Evolutionary conservation across 2,329 filamentous ascomycete genomes (phyloP), one percentile per base, ranked within the genome.

Genomic region (Stromatinia cepivora): DNA sequence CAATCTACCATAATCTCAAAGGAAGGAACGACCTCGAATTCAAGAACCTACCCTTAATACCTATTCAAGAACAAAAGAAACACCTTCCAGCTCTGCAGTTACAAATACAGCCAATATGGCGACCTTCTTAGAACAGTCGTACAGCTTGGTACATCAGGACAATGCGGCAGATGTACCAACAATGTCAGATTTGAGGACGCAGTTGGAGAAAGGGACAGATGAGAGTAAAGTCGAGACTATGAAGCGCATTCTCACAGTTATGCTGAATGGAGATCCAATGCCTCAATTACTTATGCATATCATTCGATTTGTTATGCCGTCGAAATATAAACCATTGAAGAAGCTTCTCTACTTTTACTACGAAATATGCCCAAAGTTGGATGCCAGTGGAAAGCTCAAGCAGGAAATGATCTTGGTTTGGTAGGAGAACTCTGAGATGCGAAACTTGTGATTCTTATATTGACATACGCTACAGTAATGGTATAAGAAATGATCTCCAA

Each of bases 401-500:
- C 95, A 99, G 82, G 95, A 99, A 83, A 98, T 97, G 93, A 99
- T 99, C 80, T 84, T 99, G 78, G 95, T 99, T 77, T 99, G 95
- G 94, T 97, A 85, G 79, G 80, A 76, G 56, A 54, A 34, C 28
- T 46, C 17, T 58, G 36, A 57, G n/a, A 45, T 67, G 67, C 65
- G 50, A 67, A 31, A 31, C 25, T 63, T 13, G 9, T 25, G 28
- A 15, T 52, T 36, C 22, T 39, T 58, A 4, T 69, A 31, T 48
- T 61, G 45, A 57, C 50, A 46, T 36, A 10, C 54, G 20, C n/a
- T 22, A 66, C 77, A 97, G 94, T 82, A 99, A 99, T 81, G 95
- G 95, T 74, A 98, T 99, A 78, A 90, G 94, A 78, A 97, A 98
- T 81, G 95, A 99, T 79, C 85, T 99, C 71, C 94, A 98, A 80